phyloP scores from a whole-genome alignment of 1,284 basidiomycete genomes.

The Pisolithus thermaeus region DNA sequence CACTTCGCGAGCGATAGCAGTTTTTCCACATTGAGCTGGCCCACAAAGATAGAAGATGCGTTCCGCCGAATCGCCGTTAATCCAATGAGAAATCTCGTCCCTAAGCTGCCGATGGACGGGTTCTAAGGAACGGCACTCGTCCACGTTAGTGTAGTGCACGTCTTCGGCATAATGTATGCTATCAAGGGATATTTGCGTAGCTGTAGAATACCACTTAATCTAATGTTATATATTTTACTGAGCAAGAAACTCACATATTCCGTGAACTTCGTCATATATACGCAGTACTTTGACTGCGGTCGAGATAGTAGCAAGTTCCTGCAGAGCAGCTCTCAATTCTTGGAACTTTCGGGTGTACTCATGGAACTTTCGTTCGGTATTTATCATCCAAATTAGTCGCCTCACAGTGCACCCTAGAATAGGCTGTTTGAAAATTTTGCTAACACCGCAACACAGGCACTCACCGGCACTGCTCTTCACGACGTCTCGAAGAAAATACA shows the following conservation, averaged over 20 bases:
- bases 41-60: conserved; percentile 15
- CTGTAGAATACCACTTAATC: conserved; percentile 4
- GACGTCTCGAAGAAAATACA: conserved; percentile 15
- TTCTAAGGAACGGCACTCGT: conserved; percentile 5
- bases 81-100: conserved; percentile 15
- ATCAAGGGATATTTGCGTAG: conserved; percentile 6
- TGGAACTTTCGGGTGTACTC: conserved; percentile 7
- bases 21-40: conserved; percentile 16
- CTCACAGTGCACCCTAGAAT: background rate
- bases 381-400: too few species aligned
- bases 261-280: conserved; percentile 4
- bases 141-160: conserved; percentile 8
- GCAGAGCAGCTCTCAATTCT: conserved; percentile 6
- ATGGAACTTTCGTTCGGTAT: conserved; percentile 1
- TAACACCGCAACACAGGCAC: background rate
- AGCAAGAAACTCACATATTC: conserved; percentile 6
- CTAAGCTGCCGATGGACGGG: conserved; percentile 10
- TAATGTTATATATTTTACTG: background rate
- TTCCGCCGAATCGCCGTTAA: conserved; percentile 5
- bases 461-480: background rate
- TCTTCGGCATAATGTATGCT: conserved; percentile 13
- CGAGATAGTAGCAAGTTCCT: background rate
- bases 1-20: conserved; percentile 17
- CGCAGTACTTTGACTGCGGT: conserved; percentile 8
- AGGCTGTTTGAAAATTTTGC: background rate